Conservation (phyloP, 2,329 filamentous ascomycete species). For the Lachnellula arida region DNA sequence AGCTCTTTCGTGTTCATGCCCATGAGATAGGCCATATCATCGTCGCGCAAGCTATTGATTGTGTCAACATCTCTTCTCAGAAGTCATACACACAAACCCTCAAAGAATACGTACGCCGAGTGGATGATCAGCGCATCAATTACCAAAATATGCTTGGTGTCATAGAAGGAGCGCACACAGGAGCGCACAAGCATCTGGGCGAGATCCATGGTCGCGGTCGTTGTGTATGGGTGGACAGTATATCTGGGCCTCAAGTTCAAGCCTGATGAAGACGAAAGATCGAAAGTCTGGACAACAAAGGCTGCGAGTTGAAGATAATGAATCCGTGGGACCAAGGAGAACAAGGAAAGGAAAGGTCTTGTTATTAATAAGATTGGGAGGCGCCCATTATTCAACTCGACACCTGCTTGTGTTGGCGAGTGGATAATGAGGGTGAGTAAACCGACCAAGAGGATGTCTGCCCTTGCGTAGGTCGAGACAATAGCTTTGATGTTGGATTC, state of each 20-base stretch:
- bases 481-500: not conserved
- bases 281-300: not conserved
- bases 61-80: conserved; percentile 24
- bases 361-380: conserved; percentile 2
- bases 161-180: conserved; percentile 80
- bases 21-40: conserved; percentile 82
- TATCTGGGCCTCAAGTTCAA: not conserved
- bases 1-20: conserved; percentile 88
- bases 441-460: not conserved
- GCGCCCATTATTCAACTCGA: conserved; percentile 22
- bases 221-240: not conserved
- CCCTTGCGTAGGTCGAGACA: not conserved
- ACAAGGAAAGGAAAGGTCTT: conserved; percentile 1
- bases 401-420: conserved; percentile 10
- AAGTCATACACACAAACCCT: not conserved
- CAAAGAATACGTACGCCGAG: conserved; percentile 51
- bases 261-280: not conserved
- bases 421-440: conserved; percentile 7
- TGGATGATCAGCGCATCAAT: conserved; percentile 75
- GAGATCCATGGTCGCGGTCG: conserved; percentile 50
- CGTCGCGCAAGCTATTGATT: conserved; percentile 63
- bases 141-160: conserved; percentile 76
- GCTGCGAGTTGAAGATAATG: conserved; percentile 5
- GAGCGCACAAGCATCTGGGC: conserved; percentile 79
- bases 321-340: conserved; percentile 1